These are phyloP conservation scores for Solanum hybrid DNA, from an alignment of 305 asterid genomes.

Conservation along the genomic window DNA sequence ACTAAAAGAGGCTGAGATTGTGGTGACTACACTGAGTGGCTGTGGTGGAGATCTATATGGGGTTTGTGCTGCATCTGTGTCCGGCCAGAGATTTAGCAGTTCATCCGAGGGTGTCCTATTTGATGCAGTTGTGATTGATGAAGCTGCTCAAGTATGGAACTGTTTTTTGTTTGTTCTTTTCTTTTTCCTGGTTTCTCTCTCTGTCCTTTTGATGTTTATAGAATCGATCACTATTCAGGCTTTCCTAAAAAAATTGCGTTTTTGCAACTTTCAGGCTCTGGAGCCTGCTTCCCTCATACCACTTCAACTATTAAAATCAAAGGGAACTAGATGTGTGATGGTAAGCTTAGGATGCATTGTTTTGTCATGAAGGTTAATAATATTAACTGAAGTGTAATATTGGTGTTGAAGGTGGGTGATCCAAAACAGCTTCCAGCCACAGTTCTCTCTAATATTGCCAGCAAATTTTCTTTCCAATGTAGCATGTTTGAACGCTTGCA, in stretches of 20 bases:
- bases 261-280: conserved; percentile 52
- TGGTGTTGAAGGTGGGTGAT: conserved; percentile 72
- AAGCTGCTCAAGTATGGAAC: conserved; percentile 87
- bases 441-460: conserved; percentile 85
- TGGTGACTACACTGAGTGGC: conserved; percentile 95
- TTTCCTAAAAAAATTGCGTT: neutral
- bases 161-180: neutral
- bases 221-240: neutral
- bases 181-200: neutral
- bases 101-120: conserved; percentile 66
- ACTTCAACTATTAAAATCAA: conserved; percentile 89
- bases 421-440: conserved; percentile 99
- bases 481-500: conserved; percentile 99
- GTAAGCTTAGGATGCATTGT: conserved; percentile 30
- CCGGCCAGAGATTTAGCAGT: conserved; percentile 60
- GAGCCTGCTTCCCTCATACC: conserved; percentile 98
- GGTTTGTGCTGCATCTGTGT: conserved; percentile 73
- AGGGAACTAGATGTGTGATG: conserved; percentile 87
- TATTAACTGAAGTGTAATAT: conserved; percentile 6
- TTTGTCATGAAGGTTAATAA: conserved; percentile 8
- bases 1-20: conserved; percentile 92
- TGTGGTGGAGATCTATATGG: conserved; percentile 95
- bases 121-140: conserved; percentile 98
- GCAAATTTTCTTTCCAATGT: conserved; percentile 82
- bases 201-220: conserved; percentile 16